Evolutionary conservation across 352 stramenopile genomes (phyloP), one percentile per base, ranked within the genome.

Genomic region (Phytophthora europaea): DNA sequence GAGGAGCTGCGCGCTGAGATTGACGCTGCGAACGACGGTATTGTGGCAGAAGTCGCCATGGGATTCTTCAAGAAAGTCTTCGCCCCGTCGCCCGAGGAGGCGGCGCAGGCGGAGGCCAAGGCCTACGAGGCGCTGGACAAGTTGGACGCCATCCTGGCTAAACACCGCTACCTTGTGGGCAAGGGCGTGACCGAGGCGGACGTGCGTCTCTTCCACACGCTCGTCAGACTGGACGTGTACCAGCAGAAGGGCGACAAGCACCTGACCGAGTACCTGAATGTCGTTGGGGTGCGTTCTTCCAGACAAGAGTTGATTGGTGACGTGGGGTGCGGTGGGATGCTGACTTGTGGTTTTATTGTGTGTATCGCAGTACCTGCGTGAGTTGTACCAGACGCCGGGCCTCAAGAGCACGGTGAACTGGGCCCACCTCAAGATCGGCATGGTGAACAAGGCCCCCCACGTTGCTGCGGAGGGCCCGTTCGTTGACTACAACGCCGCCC

Each of bases 391-490:
- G 68, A 89, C 91, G 31, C 75, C 83, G 22, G 89, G 70, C 2
- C 73, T 98, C 31, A 66, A 85, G 31, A 78, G 82, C n/a, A 90
- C 86, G 4, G 80, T 98, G 16, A 76, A 97, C 63, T 97, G 98
- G 84, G 59, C 91, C n/a, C 91, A 98, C 71, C 90, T 98, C 62
- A 97, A 96, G 75, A 72, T 81, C 26, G 87, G 97, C 69, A 95
- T 98, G 72, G 97, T 84, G 75, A 89, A 83, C 50, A 89, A 79
- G 22, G 84, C 94, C 59, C 75, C 84, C 15, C 61, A 79, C 10
- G 84, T 97, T 59, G 85, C 97, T 59, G 75, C 97, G 34, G 90
- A 94, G 28, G 92, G 93, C 6, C 75, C 77, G 9, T 71, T 81
- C 26, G 61, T 85, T 1, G 68, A 81, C 40, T 84, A 85, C 43